Evolutionary conservation across 441 rosid species (phyloP).

Genomic region (Erodium texanum): DNA sequence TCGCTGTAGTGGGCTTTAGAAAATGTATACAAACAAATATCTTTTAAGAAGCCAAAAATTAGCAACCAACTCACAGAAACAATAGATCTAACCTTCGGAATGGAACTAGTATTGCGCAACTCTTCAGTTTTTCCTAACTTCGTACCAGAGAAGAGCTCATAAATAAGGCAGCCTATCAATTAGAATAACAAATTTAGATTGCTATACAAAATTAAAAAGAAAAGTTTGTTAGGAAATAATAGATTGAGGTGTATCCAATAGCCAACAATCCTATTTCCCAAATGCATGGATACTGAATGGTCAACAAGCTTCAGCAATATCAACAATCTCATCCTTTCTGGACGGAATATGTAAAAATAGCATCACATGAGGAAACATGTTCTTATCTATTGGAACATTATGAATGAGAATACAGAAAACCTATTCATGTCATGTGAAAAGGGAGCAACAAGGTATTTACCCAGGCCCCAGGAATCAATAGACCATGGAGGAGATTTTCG

Average conservation of each 20-base stretch:
- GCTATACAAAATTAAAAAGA: neutral
- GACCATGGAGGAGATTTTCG: slow-evolving; percentile 98
- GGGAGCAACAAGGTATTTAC: slow-evolving; percentile 34
- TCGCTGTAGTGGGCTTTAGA: slow-evolving; percentile 7
- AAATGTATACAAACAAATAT: neutral
- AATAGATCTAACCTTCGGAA: slow-evolving; percentile 70
- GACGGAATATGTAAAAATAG: neutral
- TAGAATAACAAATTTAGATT: slow-evolving; percentile 12
- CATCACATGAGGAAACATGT: neutral
- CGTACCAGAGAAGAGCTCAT: slow-evolving; percentile 81
- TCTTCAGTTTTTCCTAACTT: slow-evolving; percentile 94
- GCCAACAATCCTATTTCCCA: neutral
- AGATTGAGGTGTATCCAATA: neutral
- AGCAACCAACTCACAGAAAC: slow-evolving; percentile 12
- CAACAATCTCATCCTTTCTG: neutral
- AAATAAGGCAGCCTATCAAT: slow-evolving; percentile 72
- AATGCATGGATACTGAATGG: neutral
- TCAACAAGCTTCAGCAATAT: neutral
- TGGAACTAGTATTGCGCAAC: slow-evolving; percentile 79
- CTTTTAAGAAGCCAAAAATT: neutral
- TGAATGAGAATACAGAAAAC: neutral
- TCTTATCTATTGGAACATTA: slow-evolving; percentile 5
- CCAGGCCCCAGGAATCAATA: slow-evolving; percentile 99
- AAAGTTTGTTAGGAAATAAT: neutral
- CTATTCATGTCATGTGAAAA: neutral